Evolutionary conservation across 2,329 filamentous ascomycete genomes (phyloP).

Genomic region (Colletotrichum camelliae): DNA sequence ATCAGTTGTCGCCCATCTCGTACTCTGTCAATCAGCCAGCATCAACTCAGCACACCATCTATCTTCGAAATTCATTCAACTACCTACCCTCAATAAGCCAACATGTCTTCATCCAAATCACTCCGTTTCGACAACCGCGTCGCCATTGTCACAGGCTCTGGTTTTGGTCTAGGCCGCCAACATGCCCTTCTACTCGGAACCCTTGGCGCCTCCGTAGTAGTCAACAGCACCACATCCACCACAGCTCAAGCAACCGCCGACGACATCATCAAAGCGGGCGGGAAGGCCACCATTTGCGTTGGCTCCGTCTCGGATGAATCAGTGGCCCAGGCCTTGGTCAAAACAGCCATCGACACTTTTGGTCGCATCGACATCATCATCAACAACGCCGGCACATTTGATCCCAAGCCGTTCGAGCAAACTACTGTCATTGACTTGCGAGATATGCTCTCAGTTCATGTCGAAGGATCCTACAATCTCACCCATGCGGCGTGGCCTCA

Average conservation of each 20-base stretch:
- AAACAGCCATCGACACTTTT: not conserved
- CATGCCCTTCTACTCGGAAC: slow-evolving; percentile 24
- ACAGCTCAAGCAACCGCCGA: not conserved
- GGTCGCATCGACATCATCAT: not conserved
- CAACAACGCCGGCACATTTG: not conserved
- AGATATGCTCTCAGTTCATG: not conserved
- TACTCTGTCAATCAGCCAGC: not conserved
- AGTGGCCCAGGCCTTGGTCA: not conserved
- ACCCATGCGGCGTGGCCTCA: not conserved
- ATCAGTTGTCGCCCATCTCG: not conserved
- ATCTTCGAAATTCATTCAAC: accelerated
- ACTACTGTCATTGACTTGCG: not conserved
- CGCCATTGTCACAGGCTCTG: slow-evolving; percentile 25
- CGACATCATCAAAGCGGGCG: not conserved
- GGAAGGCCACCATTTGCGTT: not conserved
- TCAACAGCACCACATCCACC: slow-evolving; percentile 10
- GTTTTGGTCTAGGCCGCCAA: slow-evolving; percentile 27
- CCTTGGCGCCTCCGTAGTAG: slow-evolving; percentile 23
- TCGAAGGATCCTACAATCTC: not conserved
- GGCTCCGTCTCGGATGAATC: not conserved
- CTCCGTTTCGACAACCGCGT: slow-evolving; percentile 12
- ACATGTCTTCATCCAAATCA: not conserved
- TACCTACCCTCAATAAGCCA: not conserved
- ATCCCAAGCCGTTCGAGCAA: not conserved
- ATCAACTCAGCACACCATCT: not conserved